A percentile compares a stretch with the other conserved stretches of the same genome.
Conservation (phyloP, 164 flowering plant species). For the Magnolia officinalis region DNA sequence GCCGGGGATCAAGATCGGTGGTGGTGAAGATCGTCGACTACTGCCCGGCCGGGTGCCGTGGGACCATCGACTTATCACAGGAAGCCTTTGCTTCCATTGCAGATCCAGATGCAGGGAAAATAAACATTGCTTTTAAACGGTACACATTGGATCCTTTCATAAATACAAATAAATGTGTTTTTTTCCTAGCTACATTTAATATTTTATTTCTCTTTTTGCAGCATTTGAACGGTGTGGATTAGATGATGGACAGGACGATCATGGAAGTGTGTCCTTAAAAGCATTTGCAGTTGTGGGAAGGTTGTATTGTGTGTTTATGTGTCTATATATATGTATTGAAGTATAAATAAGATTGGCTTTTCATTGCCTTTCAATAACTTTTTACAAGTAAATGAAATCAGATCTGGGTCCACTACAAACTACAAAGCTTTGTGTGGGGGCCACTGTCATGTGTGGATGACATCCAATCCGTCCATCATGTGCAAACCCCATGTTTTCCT, state of each 20-base stretch:
- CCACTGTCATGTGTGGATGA: too few species aligned
- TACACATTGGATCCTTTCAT: not conserved
- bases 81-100: constrained; percentile 39
- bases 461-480: too few species aligned
- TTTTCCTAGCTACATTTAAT: too few species aligned
- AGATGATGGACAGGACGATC: not conserved
- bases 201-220: not conserved
- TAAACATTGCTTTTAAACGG: constrained; percentile 15
- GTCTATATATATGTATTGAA: not conserved
- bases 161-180: too few species aligned
- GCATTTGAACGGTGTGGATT: not conserved
- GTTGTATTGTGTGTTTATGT: not conserved
- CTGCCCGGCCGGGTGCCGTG: constrained; percentile 24
- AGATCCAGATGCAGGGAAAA: constrained; percentile 24
- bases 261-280: not conserved
- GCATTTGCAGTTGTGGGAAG: not conserved
- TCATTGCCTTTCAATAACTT: too few species aligned
- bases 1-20: constrained; percentile 10
- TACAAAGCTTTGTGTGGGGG: too few species aligned
- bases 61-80: constrained; percentile 33
- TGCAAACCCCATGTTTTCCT: too few species aligned
- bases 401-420: too few species aligned
- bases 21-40: constrained; percentile 17
- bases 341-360: not conserved
- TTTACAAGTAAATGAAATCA: too few species aligned